Percentiles rank a stretch among this genome's conserved stretches.
Conservation (phyloP, 2,329 filamentous ascomycete genomes). For the Cadophora sp. region DNA sequence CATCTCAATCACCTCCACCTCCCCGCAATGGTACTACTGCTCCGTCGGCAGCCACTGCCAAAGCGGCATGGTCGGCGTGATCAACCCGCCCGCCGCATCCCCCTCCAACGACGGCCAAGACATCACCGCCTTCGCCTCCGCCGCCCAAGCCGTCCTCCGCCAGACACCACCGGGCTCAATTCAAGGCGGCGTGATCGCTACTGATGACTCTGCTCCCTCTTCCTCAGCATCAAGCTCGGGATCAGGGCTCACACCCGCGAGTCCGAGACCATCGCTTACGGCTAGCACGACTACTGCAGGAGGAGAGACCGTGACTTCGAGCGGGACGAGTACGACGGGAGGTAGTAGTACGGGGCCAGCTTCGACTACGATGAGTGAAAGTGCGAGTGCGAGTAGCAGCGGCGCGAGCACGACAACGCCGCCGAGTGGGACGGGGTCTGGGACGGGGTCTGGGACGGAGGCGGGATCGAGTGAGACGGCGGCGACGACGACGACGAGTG, state of each 20-base stretch:
- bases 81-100: constrained; percentile 44
- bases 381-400: background rate
- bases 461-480: constrained; percentile 8
- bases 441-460: constrained; percentile 10
- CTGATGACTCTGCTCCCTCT: background rate
- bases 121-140: constrained; percentile 23
- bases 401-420: background rate
- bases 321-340: background rate
- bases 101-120: constrained; percentile 34
- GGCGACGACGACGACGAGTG: constrained; percentile 19
- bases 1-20: constrained; percentile 45
- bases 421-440: background rate
- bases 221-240: background rate
- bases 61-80: constrained; percentile 51
- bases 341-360: background rate
- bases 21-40: constrained; percentile 54
- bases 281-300: background rate
- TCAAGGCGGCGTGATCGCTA: constrained; percentile 28
- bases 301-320: background rate
- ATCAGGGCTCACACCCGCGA: background rate
- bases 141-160: constrained; percentile 19
- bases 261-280: background rate
- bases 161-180: constrained; percentile 23
- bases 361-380: background rate
- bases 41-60: constrained; percentile 48